phyloP scores from a whole-genome alignment of 768 basidiomycete genomes.

The Sistotremastrum niveocremeum region DNA sequence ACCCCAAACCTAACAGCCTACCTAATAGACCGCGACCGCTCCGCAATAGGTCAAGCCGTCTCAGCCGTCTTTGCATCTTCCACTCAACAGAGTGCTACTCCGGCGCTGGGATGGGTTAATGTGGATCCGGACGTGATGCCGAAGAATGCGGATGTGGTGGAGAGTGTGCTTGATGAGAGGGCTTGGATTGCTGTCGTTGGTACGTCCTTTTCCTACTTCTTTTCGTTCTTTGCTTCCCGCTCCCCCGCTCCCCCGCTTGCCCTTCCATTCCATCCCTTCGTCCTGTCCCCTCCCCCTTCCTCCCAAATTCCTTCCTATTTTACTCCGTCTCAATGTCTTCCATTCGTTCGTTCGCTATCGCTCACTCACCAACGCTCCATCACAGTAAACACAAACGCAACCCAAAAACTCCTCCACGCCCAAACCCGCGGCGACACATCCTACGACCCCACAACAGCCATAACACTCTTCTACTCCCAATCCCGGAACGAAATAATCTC shows the following conservation, averaged over 20 bases:
- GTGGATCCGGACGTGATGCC: slow-evolving; percentile 12
- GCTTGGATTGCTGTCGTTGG: slow-evolving; percentile 30
- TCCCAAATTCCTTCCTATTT: too few relatives aligned
- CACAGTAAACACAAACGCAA: slow-evolving; percentile 23
- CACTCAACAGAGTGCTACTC: slow-evolving; percentile 7
- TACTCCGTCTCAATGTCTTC: too few relatives aligned
- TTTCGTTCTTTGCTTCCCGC: too few relatives aligned
- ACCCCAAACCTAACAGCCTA: slow-evolving; percentile 22
- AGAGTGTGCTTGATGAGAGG: slow-evolving; percentile 23
- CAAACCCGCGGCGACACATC: slow-evolving; percentile 22
- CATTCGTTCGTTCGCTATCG: too few relatives aligned
- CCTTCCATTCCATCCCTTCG: too few relatives aligned
- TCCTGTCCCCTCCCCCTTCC: too few relatives aligned
- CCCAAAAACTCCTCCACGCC: slow-evolving; percentile 18
- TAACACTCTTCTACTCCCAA: slow-evolving; percentile 29
- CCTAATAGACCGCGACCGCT: slow-evolving; percentile 27
- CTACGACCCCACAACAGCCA: slow-evolving; percentile 22
- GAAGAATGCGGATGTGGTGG: slow-evolving; percentile 16
- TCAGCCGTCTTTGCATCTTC: slow-evolving; percentile 8
- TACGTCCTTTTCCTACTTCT: slow-evolving; percentile 10
- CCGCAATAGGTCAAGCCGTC: slow-evolving; percentile 20
- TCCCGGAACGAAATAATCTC: slow-evolving; percentile 29
- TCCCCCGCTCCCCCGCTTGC: too few relatives aligned
- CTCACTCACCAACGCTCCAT: neutral
- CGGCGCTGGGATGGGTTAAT: slow-evolving; percentile 12